Evolutionary conservation across 75 land plant genomes (phyloP).

Genomic region (Pseudotsuga menziesii): DNA sequence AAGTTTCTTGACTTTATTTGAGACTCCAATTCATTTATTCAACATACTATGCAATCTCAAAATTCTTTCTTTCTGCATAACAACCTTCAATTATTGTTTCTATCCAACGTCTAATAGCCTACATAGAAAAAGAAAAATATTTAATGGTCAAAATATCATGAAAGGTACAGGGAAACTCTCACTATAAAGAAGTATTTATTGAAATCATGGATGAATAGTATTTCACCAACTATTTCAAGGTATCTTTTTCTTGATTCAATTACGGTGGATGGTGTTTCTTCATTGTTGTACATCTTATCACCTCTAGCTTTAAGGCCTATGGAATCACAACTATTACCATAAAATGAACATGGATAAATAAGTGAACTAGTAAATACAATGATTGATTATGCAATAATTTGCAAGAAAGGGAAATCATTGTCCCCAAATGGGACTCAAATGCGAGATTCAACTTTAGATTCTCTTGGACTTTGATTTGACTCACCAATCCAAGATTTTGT

Average conservation of each 20-base stretch:
- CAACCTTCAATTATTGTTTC: too few relatives aligned
- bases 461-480: constrained; percentile 41
- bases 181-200: constrained; percentile 65
- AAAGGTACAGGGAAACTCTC: constrained; percentile 43
- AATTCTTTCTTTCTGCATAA: too few relatives aligned
- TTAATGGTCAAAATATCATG: constrained; percentile 91
- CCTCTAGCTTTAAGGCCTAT: constrained; percentile 84
- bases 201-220: constrained; percentile 62
- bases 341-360: too few relatives aligned
- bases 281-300: constrained; percentile 67
- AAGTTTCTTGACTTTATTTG: too few relatives aligned
- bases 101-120: constrained; percentile 58
- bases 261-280: constrained; percentile 64
- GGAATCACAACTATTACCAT: constrained; percentile 67
- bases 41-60: too few relatives aligned
- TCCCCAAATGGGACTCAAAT: constrained; percentile 10
- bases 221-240: constrained; percentile 64
- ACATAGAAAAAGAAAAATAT: constrained; percentile 65
- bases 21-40: too few relatives aligned
- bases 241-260: constrained; percentile 50
- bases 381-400: constrained; percentile 78
- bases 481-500: constrained; percentile 65
- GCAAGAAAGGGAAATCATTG: constrained; percentile 53
- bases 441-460: constrained; percentile 29
- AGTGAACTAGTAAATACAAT: constrained; percentile 73